These are phyloP conservation scores for Canna indica DNA, from an alignment of 176 grass and related monocot species.

Conservation along the genomic window DNA sequence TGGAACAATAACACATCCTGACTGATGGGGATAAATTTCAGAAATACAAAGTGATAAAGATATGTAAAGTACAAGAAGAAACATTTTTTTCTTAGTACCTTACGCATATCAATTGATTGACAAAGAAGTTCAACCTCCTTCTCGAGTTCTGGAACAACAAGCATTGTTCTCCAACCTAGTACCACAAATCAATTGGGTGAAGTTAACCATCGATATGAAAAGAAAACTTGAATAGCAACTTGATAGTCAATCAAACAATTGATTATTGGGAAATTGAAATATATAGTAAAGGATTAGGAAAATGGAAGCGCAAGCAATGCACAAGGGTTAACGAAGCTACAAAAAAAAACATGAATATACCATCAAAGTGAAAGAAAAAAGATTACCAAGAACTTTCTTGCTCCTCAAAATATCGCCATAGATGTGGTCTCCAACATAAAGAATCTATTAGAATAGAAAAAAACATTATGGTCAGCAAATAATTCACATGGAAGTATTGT, in stretches of 20 bases:
- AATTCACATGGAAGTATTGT: background rate
- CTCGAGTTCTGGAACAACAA: slow-evolving; percentile 90
- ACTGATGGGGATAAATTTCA: too few species aligned
- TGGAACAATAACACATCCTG: background rate
- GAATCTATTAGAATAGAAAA: slow-evolving; percentile 43
- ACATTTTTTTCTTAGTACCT: slow-evolving; percentile 37
- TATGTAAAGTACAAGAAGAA: background rate
- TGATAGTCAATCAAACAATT: too few species aligned
- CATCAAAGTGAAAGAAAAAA: slow-evolving; percentile 1
- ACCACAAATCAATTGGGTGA: background rate
- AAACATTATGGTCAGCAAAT: background rate
- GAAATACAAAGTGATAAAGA: too few species aligned
- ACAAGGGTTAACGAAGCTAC: too few species aligned
- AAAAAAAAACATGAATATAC: background rate
- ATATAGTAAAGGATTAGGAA: too few species aligned
- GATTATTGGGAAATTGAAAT: background rate
- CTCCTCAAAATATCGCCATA: slow-evolving; percentile 96
- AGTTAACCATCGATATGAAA: background rate
- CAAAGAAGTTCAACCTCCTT: slow-evolving; percentile 77
- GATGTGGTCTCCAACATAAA: slow-evolving; percentile 98
- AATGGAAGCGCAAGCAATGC: too few species aligned
- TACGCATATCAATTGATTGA: slow-evolving; percentile 51
- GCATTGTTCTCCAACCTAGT: slow-evolving; percentile 93
- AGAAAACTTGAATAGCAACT: background rate
- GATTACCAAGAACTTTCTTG: slow-evolving; percentile 92